phyloP scores from a whole-genome alignment of 2,329 filamentous ascomycete genomes.

The Alternaria alternata region DNA sequence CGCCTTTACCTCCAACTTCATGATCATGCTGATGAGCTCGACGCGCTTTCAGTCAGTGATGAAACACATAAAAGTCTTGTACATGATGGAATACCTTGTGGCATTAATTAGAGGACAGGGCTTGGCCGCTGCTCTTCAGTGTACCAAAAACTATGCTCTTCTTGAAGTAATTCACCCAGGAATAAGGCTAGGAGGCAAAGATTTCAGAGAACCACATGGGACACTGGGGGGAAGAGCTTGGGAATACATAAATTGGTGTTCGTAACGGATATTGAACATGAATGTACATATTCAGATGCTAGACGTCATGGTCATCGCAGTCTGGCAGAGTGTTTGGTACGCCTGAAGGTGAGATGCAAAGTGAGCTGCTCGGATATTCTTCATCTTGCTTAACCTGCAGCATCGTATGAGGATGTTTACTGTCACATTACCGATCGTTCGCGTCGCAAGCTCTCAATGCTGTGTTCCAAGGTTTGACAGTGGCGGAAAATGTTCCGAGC shows the following conservation, averaged over 20 bases:
- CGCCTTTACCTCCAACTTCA: background rate
- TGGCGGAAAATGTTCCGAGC: background rate
- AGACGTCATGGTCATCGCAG: background rate
- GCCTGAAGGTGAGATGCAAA: background rate
- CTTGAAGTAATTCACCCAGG: background rate
- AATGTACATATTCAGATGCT: background rate
- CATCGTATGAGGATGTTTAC: background rate
- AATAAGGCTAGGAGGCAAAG: background rate
- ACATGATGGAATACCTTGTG: slow-evolving; percentile 5
- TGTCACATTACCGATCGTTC: background rate
- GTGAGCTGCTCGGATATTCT: background rate
- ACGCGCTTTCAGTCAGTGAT: background rate
- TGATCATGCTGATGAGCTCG: background rate
- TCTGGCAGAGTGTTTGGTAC: background rate
- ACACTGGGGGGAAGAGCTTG: background rate
- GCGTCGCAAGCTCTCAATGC: background rate
- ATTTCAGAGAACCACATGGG: background rate
- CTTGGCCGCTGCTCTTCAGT: slow-evolving; percentile 4
- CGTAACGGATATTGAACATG: background rate
- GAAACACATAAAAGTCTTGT: background rate
- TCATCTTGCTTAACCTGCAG: background rate
- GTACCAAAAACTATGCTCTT: slow-evolving; percentile 3
- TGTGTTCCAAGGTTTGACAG: background rate
- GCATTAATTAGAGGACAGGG: background rate
- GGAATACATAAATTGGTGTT: background rate